Base-by-base conservation (phyloP, 371 early-diverging fungal species). In the Lichtheimia ramosa region DNA sequence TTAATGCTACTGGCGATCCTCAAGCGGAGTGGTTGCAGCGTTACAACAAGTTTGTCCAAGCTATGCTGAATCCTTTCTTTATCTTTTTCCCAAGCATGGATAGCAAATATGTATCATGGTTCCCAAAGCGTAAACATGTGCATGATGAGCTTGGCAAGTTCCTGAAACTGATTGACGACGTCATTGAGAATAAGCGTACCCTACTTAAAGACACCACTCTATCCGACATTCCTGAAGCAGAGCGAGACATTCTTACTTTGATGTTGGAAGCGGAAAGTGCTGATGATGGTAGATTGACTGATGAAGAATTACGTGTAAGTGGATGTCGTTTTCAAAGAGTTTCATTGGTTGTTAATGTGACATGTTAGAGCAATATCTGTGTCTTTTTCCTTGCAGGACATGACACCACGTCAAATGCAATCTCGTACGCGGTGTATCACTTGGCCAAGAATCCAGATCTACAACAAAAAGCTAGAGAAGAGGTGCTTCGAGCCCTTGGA, bases 401-500 rank as follows among this genome's bases (percentile, higher is more conserved):
- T 51, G 77, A 83, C 16, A 83, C 83, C 0, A 79, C 81, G 1
- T 68, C 83, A 21, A 23, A 18, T n/a, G 57, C 70, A 15, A 54
- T 74, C 7, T 16, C 68, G 2, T 67, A 59, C 24, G 62, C 63
- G 2, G 14, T 72, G 1, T 68, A 65, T 18, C 56, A 68, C 28
- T 24, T 77, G 39, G 77, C 77, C 3, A 54, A 48, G 1, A 15
- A 70, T 27, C 68, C 63, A 58, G 60, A 78, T n/a, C 57, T 74
- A 21, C 79, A 83, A 62, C 64, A 77, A 42, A 62, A 62, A 23
- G 74, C 81, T 21, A 68, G 75, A 27, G 59, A 69, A 20, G 80
- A 80, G 48, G 81, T 82, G 5, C 62, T 79, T 54, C 48, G 46
- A 14, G 62, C 79, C 7, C 53, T 86, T 24, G 83, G 82, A 18